Percentiles rank a stretch among this genome's conserved stretches.
Conservation (phyloP, 495 filamentous ascomycete species). For the Usnea hakonensis region DNA sequence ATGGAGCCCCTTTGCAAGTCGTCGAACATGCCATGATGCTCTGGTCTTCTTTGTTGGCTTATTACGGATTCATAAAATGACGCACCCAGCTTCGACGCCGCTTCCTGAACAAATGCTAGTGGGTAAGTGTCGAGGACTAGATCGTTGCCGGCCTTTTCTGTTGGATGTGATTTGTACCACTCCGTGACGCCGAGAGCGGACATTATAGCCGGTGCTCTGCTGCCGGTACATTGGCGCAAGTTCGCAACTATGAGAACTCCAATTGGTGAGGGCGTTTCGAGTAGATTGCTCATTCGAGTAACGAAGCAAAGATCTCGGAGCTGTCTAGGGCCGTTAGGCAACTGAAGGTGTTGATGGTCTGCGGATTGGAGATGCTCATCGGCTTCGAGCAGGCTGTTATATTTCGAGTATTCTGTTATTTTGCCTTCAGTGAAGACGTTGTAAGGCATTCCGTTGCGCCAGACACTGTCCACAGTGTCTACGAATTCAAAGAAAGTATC, state of each 20-base stretch:
- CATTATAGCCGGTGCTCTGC: conserved; percentile 8
- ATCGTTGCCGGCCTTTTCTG: neutral
- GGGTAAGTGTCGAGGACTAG: conserved; percentile 3
- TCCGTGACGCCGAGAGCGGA: conserved; percentile 4
- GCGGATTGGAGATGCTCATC: neutral
- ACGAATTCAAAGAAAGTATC: neutral
- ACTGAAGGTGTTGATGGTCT: neutral
- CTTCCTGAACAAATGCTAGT: conserved; percentile 3
- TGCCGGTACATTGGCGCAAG: neutral
- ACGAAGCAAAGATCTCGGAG: neutral
- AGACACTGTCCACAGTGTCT: neutral
- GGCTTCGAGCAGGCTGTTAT: neutral
- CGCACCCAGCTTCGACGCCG: neutral
- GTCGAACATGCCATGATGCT: neutral
- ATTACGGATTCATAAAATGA: neutral
- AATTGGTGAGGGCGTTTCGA: neutral
- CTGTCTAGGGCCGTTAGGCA: neutral
- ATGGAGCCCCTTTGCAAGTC: neutral
- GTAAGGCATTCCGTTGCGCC: neutral
- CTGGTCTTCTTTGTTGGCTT: neutral
- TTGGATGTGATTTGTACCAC: neutral
- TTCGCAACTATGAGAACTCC: neutral
- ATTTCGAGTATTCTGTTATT: conserved; percentile 1
- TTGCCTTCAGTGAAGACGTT: neutral
- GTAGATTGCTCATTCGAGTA: neutral